Base-by-base conservation (phyloP, 2,329 filamentous ascomycete species). In the Stylonectria norvegica region DNA sequence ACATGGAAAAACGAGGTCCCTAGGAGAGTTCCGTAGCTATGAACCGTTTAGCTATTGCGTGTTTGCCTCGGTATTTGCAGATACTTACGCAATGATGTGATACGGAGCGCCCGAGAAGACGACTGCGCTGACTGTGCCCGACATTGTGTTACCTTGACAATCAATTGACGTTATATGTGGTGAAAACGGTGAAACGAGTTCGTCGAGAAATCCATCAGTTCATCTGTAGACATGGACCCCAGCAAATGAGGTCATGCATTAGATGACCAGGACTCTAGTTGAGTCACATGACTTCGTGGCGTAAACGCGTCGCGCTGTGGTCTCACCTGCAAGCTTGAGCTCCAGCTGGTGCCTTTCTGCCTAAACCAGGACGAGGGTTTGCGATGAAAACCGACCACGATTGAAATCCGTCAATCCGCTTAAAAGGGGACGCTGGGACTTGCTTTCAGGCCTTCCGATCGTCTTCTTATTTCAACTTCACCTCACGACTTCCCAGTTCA, bases 1-100 rank as follows among this genome's bases (percentile, higher is more conserved):
- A 85, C 83, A 63, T 97, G 89, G 67, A 89, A 97, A 63, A 95
- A 76, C 27, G 89, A 86, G 19, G 85, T 84, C 49, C 93, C 93
- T 11, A 97, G 73, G 35, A 97, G 78, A 15, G 88, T 89, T 51
- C 89, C 89, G 68, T 94, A 95, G 61, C 88, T 93, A 53, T 33
- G 12, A 36, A 33, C n/a, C 23, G 37, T 45, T 61, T 47, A 60
- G 56, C 44, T 14, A 31, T 40, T 37, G 28, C 29, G 12, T 12
- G 15, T 12, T 19, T 33, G 18, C 19, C 28, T 20, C 11, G 14
- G 8, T 10, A 18, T 23, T 19, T 38, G 18, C 33, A 18, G 17
- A 61, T 68, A 50, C 55, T 48, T 73, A 88, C 83, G 81, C 80
- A 47, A 90, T 69, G 45, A 91, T 76, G 63, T 91, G 87, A 66